Conservation (phyloP, 495 filamentous ascomycete species). For the Podospora appendiculata region DNA sequence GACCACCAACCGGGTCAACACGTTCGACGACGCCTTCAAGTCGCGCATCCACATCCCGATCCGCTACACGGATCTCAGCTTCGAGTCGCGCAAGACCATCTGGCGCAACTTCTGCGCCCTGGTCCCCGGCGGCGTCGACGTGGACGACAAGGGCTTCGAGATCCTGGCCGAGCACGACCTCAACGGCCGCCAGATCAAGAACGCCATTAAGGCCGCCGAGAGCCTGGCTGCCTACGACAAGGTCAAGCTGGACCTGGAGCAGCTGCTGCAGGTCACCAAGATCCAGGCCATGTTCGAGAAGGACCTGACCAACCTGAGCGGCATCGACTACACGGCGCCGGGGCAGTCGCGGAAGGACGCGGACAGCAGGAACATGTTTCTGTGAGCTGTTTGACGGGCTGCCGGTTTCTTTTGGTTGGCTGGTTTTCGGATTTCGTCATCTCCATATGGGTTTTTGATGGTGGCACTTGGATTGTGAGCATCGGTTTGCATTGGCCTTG, state of each 20-base stretch:
- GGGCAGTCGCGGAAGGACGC: conserved; percentile 18
- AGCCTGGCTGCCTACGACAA: conserved; percentile 25
- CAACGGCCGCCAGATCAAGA: conserved; percentile 60
- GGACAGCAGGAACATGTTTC: conserved; percentile 22
- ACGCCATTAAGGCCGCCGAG: conserved; percentile 49
- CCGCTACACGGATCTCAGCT: conserved; percentile 28
- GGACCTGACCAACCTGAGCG: conserved; percentile 20
- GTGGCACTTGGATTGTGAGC: too few species aligned
- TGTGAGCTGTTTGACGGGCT: conserved; percentile 5
- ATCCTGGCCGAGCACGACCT: conserved; percentile 37
- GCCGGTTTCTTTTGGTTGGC: background rate
- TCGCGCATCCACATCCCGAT: conserved; percentile 42
- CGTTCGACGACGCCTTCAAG: conserved; percentile 44
- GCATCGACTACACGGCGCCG: conserved; percentile 26
- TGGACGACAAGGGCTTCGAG: conserved; percentile 34
- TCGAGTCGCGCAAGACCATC: conserved; percentile 24
- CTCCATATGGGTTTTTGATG: background rate
- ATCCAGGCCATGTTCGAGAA: conserved; percentile 28
- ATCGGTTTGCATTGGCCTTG: too few species aligned
- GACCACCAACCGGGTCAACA: conserved; percentile 43
- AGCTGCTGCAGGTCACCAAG: conserved; percentile 23
- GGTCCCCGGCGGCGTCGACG: conserved; percentile 29
- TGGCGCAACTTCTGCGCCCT: conserved; percentile 39
- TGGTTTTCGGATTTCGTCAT: background rate
- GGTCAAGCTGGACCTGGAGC: conserved; percentile 17